Percentiles rank a stretch among this genome's conserved stretches.
phyloP scores from a whole-genome alignment of 495 filamentous ascomycete genomes.

The Neurospora cerealis region DNA sequence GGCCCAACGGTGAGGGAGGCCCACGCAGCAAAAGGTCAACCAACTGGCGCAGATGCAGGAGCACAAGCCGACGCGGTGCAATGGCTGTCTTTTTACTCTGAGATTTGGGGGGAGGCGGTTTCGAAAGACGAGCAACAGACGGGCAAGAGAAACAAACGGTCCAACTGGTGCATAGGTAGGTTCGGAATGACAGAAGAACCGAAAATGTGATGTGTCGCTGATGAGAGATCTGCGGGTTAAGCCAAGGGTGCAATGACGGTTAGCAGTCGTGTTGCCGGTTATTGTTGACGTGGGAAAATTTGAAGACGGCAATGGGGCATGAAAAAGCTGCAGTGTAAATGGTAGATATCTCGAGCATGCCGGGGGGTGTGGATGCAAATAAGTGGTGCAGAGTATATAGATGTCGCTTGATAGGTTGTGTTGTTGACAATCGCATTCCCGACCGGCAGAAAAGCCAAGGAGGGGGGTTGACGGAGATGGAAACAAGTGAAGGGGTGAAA shows the following conservation, averaged over 20 bases:
- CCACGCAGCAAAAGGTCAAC: neutral
- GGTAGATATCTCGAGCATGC: neutral
- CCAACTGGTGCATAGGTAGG: neutral
- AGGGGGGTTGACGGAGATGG: neutral
- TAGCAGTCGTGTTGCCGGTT: neutral
- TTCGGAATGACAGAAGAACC: neutral
- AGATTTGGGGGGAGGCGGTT: neutral
- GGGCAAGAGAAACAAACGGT: neutral
- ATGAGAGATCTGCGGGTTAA: neutral
- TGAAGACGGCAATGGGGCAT: neutral
- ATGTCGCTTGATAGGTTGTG: neutral
- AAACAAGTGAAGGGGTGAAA: neutral
- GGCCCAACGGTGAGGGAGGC: neutral
- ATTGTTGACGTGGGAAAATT: neutral
- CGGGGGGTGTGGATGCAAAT: neutral
- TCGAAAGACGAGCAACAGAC: neutral
- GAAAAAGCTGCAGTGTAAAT: neutral
- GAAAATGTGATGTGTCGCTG: neutral
- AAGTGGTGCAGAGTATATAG: neutral
- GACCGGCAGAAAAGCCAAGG: neutral
- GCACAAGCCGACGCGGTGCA: neutral
- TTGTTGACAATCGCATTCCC: neutral
- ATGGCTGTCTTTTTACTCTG: neutral
- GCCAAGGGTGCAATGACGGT: neutral
- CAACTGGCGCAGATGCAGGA: neutral